Conservation (phyloP, 768 basidiomycete species). For the Pleurotus salmoneostramineus region DNA sequence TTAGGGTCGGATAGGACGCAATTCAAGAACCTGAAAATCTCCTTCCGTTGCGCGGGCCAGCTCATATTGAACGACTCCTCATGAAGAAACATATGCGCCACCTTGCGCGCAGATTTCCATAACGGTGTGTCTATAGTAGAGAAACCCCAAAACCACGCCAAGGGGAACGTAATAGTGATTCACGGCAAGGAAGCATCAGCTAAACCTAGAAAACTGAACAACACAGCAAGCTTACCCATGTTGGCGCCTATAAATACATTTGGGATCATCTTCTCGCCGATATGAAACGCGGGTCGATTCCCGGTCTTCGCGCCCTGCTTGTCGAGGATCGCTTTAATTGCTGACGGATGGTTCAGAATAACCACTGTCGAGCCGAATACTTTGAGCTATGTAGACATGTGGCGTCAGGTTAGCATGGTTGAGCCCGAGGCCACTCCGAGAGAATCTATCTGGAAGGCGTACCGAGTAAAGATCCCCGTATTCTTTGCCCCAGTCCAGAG, state of each 20-base stretch:
- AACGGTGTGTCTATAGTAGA: neutral
- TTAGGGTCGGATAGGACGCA: constrained; percentile 22
- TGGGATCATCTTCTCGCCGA: constrained; percentile 10
- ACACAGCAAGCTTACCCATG: neutral
- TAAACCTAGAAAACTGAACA: neutral
- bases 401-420: neutral
- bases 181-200: neutral
- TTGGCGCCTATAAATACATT: neutral
- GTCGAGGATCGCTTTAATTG: constrained; percentile 23
- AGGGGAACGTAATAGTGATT: too few relatives aligned
- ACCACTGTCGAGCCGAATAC: constrained; percentile 17
- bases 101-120: constrained; percentile 15
- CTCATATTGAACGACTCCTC: constrained; percentile 13
- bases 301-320: constrained; percentile 17
- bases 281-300: constrained; percentile 18
- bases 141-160: neutral
- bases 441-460: too few relatives aligned
- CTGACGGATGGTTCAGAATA: constrained; percentile 16
- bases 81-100: constrained; percentile 14
- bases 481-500: constrained; percentile 11
- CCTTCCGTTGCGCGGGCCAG: constrained; percentile 22
- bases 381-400: constrained; percentile 14
- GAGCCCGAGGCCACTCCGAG: neutral
- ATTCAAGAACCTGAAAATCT: constrained; percentile 23
- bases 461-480: constrained; percentile 15